Evolutionary conservation across 345 rosid genomes (phyloP).

Genomic region (Linum usitatissimum): DNA sequence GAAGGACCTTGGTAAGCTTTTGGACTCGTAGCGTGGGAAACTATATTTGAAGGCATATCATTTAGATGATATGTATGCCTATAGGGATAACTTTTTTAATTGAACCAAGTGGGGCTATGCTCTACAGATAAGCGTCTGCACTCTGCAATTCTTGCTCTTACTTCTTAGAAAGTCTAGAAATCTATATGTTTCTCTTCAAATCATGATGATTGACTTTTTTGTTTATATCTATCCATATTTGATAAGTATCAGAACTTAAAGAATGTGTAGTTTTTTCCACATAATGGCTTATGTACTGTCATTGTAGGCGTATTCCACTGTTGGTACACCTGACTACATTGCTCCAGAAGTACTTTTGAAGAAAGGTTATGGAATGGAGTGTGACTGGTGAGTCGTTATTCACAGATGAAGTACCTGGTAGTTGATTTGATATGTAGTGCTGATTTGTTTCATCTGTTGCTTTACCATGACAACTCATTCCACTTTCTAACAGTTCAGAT

Average conservation of each 20-base stretch:
- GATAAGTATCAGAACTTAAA: neutral
- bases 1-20: constrained; percentile 76
- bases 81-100: neutral
- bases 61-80: neutral
- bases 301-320: constrained; percentile 9
- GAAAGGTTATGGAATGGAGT: constrained; percentile 10
- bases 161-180: neutral
- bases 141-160: neutral
- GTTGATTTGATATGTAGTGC: neutral
- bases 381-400: constrained; percentile 9
- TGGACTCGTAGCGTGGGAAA: neutral
- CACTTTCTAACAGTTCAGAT: neutral
- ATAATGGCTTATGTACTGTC: neutral
- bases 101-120: neutral
- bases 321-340: constrained; percentile 12
- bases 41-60: neutral
- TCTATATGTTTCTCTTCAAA: neutral
- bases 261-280: neutral
- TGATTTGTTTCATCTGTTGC: neutral
- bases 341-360: constrained; percentile 12
- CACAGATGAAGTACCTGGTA: neutral
- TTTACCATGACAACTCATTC: neutral
- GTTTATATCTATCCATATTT: neutral
- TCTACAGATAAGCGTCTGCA: neutral
- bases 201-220: neutral